Percentiles rank a stretch among this genome's conserved stretches.
Conservation (phyloP, 305 asterid species). For the Lippia alba region DNA sequence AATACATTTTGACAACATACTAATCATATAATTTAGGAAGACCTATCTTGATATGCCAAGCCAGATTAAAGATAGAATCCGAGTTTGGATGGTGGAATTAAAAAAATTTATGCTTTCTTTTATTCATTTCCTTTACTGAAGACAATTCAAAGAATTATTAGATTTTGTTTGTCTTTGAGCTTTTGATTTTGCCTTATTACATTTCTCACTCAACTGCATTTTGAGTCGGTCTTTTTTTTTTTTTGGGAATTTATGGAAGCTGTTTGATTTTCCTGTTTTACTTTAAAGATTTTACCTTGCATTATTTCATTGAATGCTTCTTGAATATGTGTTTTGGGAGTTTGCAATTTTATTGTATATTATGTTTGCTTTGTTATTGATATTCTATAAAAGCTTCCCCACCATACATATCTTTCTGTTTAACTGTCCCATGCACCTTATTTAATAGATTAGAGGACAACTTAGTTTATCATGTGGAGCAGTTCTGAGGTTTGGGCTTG, state of each 20-base stretch:
- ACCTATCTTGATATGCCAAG: constrained; percentile 27
- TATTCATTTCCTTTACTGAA: constrained; percentile 10
- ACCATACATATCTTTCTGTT: constrained; percentile 21
- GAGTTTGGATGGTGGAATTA: constrained; percentile 22
- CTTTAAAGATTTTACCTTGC: constrained; percentile 19
- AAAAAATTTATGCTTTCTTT: neutral
- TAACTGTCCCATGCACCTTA: constrained; percentile 25
- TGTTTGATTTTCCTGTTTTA: constrained; percentile 9
- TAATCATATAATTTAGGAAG: constrained; percentile 1
- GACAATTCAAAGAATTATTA: constrained; percentile 10
- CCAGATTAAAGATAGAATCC: constrained; percentile 21
- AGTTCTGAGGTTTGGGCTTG: constrained; percentile 82
- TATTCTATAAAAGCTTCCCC: constrained; percentile 27
- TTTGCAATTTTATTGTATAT: constrained; percentile 12
- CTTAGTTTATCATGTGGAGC: constrained; percentile 82
- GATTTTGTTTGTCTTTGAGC: constrained; percentile 17
- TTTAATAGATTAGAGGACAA: constrained; percentile 81
- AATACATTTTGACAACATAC: neutral
- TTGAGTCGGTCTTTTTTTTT: constrained; percentile 2
- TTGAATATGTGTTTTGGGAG: constrained; percentile 3
- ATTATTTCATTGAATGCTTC: constrained; percentile 20
- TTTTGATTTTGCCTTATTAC: neutral
- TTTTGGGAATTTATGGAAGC: constrained; percentile 18
- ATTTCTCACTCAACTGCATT: constrained; percentile 7
- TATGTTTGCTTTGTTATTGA: constrained; percentile 10